Base-by-base conservation (phyloP, 2,329 filamentous ascomycete genomes). In the Diaporthe sp. region DNA sequence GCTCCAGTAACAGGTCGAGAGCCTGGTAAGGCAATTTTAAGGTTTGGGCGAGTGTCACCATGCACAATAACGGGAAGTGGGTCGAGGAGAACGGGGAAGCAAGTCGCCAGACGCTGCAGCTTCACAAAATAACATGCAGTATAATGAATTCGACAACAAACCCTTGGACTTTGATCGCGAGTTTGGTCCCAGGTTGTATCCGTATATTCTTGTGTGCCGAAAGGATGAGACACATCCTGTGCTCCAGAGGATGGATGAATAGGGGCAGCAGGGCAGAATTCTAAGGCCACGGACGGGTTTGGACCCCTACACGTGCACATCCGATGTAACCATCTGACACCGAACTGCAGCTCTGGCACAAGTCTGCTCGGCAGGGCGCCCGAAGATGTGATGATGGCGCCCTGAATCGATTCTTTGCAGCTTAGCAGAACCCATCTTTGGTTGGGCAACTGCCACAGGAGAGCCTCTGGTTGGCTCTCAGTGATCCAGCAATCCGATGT, bases 241-340 rank as follows among this genome's bases (percentile, higher is more conserved):
- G 33, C 64, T 8, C n/a, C 47, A 17, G 13, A 12, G 13, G 45
- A 28, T n/a, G 15, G 33, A 19, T 25, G 35, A 40, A 25, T 38
- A 22, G 47, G 47, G n/a, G 33, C n/a, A 19, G 47, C 33, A 54
- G 6, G 9, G 47, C 40, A 52, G 15, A 38, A 28, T 12, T 38
- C 30, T 38, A 38, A 38, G 45, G 45, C 33, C 0, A 19, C 9
- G 13, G 30, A 5, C 22, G 22, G 22, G 64, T 28, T 28, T 25
- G 7, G 64, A 12, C 12, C 33, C 13, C 30, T 25, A 25, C 22
- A 35, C 22, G n/a, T 4, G 13, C 42, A 25, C 50, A 15, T 30
- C 52, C 25, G 52, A 54, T 68, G 64, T 40, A 68, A 68, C 64
- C 64, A 19, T 54, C 64, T 68, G 64, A 68, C 64, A 54, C 64